These are phyloP conservation scores for Raphidocelis subcapitata DNA, from an alignment of 139 green algal species.

Conservation along the genomic window DNA sequence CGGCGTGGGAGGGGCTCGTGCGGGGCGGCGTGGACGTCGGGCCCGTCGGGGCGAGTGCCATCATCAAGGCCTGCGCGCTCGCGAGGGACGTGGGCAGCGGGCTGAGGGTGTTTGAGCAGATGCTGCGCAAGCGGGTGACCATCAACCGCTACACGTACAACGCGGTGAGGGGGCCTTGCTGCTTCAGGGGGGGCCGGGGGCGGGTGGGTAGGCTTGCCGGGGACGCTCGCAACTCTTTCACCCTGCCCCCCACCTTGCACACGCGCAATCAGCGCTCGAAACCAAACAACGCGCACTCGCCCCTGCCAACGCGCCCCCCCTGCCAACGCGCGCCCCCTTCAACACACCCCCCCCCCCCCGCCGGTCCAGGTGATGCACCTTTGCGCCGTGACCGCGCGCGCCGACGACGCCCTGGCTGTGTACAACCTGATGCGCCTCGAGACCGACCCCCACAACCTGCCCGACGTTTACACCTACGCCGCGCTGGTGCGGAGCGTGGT, in stretches of 20 bases:
- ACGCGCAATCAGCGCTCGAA: too few relatives aligned
- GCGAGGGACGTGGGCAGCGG: slow-evolving; percentile 13
- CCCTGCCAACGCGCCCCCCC: too few relatives aligned
- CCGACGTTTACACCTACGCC: slow-evolving; percentile 42
- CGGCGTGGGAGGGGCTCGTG: slow-evolving; percentile 20
- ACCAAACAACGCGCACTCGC: too few relatives aligned
- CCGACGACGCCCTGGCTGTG: slow-evolving; percentile 35
- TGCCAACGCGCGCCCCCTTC: not conserved
- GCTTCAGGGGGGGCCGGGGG: not conserved
- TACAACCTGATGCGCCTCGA: slow-evolving; percentile 42
- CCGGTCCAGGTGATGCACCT: slow-evolving; percentile 49
- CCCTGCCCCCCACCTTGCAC: not conserved
- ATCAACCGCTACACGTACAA: slow-evolving; percentile 42
- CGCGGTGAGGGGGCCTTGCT: not conserved
- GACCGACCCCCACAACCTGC: slow-evolving; percentile 18
- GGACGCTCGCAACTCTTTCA: not conserved
- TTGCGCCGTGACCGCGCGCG: slow-evolving; percentile 22
- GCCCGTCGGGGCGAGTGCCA: slow-evolving; percentile 23
- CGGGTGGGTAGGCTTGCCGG: not conserved
- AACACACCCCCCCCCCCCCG: not conserved
- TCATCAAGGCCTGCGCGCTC: slow-evolving; percentile 25
- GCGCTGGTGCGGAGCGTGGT: slow-evolving; percentile 28
- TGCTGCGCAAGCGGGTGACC: slow-evolving; percentile 31
- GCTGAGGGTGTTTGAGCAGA: slow-evolving; percentile 29
- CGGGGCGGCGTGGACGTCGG: slow-evolving; percentile 34